phyloP scores from a whole-genome alignment of 2,329 filamentous ascomycete species.

The Colletotrichum zoysiae region DNA sequence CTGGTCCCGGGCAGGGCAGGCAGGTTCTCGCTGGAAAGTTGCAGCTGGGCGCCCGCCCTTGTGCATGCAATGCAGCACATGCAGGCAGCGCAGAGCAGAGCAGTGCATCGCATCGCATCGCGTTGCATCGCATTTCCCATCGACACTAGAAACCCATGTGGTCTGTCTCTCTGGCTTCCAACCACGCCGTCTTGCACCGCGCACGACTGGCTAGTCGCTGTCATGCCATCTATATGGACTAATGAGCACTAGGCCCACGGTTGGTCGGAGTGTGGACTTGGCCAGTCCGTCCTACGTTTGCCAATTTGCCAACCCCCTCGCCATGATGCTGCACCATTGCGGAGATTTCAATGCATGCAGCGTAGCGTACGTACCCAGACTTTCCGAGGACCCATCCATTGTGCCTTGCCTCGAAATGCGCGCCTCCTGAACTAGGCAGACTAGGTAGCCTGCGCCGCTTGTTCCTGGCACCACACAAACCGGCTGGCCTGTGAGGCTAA shows the following conservation, averaged over 20 bases:
- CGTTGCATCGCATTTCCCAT: constrained; percentile 29
- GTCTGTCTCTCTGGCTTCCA: constrained; percentile 31
- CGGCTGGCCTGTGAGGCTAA: constrained; percentile 26
- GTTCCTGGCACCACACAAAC: constrained; percentile 23
- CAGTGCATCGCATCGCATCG: constrained; percentile 30
- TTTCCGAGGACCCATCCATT: constrained; percentile 29
- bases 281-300: constrained; percentile 20
- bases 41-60: constrained; percentile 31
- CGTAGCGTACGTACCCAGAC: constrained; percentile 22
- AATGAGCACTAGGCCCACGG: not conserved
- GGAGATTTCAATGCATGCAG: constrained; percentile 39
- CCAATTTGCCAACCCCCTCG: constrained; percentile 34
- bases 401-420: constrained; percentile 26
- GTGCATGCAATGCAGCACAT: constrained; percentile 38
- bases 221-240: constrained; percentile 10
- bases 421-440: constrained; percentile 36
- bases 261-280: constrained; percentile 20
- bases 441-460: constrained; percentile 24
- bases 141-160: constrained; percentile 34
- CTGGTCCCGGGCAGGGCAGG: constrained; percentile 4
- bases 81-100: constrained; percentile 33
- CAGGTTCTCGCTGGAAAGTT: constrained; percentile 4
- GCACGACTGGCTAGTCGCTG: constrained; percentile 37
- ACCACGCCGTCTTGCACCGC: constrained; percentile 25
- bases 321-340: constrained; percentile 38